Percentiles rank a stretch among this genome's conserved stretches.
Conservation (phyloP, 495 filamentous ascomycete species). For the Aspergillus sparsus region DNA sequence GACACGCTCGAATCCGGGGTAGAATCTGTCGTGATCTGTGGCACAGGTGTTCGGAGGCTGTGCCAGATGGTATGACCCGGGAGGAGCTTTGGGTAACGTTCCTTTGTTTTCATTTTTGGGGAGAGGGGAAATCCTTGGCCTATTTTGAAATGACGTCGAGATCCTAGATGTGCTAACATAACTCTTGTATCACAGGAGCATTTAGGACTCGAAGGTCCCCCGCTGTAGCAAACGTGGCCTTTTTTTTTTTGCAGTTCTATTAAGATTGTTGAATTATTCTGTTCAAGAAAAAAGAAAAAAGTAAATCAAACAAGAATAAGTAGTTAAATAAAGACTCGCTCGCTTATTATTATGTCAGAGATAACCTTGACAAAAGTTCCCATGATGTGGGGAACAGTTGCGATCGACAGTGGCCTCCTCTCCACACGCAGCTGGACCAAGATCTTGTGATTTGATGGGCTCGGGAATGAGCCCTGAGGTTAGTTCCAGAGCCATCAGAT, state of each 20-base stretch:
- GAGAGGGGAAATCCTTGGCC: constrained; percentile 7
- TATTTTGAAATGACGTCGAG: not conserved
- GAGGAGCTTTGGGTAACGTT: constrained; percentile 52
- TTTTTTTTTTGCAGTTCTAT: not conserved
- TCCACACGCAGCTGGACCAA: constrained; percentile 5
- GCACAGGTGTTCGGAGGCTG: constrained; percentile 47
- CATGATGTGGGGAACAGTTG: not conserved
- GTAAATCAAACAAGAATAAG: too few relatives aligned
- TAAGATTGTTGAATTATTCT: too few relatives aligned
- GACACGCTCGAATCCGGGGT: constrained; percentile 44
- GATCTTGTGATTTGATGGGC: constrained; percentile 9
- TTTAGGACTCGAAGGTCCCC: constrained; percentile 21
- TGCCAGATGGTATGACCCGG: constrained; percentile 48
- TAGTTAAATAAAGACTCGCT: too few relatives aligned
- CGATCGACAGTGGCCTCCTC: constrained; percentile 12
- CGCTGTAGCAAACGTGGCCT: not conserved
- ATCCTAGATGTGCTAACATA: constrained; percentile 8
- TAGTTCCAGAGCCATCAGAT: constrained; percentile 10
- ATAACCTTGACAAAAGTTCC: constrained; percentile 1
- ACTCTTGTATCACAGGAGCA: constrained; percentile 13
- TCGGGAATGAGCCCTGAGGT: not conserved
- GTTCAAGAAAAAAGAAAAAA: too few relatives aligned
- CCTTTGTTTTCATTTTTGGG: too few relatives aligned
- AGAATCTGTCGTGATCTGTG: constrained; percentile 56
- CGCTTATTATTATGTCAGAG: too few relatives aligned